These are phyloP conservation scores for Batrachochytrium dendrobatidis DNA, from an alignment of 371 early-diverging fungal genomes.

Conservation along the genomic window DNA sequence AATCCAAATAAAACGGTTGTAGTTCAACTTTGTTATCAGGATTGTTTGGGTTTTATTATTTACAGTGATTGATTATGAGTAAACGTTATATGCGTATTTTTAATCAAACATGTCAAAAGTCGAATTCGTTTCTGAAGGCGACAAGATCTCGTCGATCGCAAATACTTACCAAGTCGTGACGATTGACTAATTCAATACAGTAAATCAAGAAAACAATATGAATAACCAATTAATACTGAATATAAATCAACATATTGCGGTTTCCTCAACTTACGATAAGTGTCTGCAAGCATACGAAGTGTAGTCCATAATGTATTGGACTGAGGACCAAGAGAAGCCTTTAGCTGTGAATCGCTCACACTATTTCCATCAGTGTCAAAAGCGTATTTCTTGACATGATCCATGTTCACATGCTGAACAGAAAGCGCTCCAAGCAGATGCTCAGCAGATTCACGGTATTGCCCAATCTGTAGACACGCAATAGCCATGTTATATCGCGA, in stretches of 20 bases:
- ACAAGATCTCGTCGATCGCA: constrained; percentile 67
- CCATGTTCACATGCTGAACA: constrained; percentile 55
- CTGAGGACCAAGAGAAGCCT: constrained; percentile 26
- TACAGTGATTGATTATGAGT: too few species aligned
- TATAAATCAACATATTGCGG: constrained; percentile 3
- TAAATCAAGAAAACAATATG: neutral
- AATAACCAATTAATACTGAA: constrained; percentile 3
- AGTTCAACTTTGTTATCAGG: too few species aligned
- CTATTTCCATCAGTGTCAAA: constrained; percentile 21
- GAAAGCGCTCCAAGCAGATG: constrained; percentile 80
- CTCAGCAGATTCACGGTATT: constrained; percentile 84
- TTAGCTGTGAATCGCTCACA: constrained; percentile 7
- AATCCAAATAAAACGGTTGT: too few species aligned
- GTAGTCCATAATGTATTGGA: constrained; percentile 80
- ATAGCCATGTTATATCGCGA: constrained; percentile 93
- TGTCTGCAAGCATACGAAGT: constrained; percentile 68
- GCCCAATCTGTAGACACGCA: constrained; percentile 81
- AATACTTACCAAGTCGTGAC: constrained; percentile 63
- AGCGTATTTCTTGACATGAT: constrained; percentile 14
- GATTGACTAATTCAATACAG: constrained; percentile 43
- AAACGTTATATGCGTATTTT: too few species aligned
- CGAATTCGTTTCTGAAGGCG: constrained; percentile 71
- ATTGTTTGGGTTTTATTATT: too few species aligned
- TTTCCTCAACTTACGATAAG: constrained; percentile 29
- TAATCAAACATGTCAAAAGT: too few species aligned